Conservation (phyloP, 106 monocot genomes). For the Allium fistulosum region DNA sequence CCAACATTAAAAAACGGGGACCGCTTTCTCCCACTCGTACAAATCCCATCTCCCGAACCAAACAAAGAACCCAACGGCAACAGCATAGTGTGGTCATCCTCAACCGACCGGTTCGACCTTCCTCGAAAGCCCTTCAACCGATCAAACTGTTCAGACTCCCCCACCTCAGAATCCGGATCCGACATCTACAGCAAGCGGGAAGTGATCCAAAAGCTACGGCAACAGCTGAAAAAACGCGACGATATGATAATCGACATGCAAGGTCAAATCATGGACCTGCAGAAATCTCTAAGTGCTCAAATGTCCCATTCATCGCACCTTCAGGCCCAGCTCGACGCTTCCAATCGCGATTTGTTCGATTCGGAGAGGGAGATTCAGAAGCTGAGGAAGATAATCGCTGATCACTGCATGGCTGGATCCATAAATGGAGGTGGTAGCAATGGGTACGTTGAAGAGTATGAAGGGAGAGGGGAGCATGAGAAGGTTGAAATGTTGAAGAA, state of each 20-base stretch:
- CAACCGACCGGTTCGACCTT: conserved; percentile 32
- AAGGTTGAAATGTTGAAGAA: conserved; percentile 16
- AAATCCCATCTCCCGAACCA: conserved; percentile 17
- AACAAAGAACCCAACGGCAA: conserved; percentile 12
- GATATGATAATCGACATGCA: conserved; percentile 57
- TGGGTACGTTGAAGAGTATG: conserved; percentile 13
- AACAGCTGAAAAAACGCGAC: conserved; percentile 34
- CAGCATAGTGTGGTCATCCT: conserved; percentile 24
- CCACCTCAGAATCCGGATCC: conserved; percentile 36
- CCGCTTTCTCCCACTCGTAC: conserved; percentile 23
- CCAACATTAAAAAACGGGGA: conserved; percentile 15
- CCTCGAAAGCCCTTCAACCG: conserved; percentile 28
- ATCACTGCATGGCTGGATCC: conserved; percentile 20
- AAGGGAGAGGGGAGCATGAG: conserved; percentile 19
- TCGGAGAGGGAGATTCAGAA: conserved; percentile 31
- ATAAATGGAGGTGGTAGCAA: conserved; percentile 26
- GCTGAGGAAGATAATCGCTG: conserved; percentile 30
- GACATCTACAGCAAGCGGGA: conserved; percentile 37
- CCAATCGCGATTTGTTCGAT: conserved; percentile 21
- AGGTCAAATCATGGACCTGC: conserved; percentile 23
- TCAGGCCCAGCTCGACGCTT: conserved; percentile 21
- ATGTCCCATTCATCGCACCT: conserved; percentile 16
- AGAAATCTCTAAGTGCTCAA: conserved; percentile 21
- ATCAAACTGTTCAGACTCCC: conserved; percentile 32
- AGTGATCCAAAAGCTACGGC: conserved; percentile 33